These are phyloP conservation scores for Rubus idaeus DNA, from an alignment of 306 rosid species.

Conservation along the genomic window DNA sequence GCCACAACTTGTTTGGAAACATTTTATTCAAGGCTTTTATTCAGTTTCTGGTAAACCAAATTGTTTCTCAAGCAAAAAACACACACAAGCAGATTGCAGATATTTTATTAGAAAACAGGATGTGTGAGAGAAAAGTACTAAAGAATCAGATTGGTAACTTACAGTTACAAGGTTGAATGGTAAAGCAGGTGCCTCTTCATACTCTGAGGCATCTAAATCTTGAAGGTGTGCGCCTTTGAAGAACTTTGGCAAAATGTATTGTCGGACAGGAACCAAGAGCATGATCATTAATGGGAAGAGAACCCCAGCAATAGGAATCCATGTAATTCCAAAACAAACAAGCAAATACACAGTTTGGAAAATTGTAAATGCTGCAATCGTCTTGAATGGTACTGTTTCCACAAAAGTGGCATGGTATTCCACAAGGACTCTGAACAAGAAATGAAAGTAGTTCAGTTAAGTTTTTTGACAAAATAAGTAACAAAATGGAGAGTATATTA, in stretches of 20 bases:
- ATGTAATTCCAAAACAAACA: slow-evolving; percentile 74
- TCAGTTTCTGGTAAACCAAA: background rate
- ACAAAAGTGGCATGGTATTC: slow-evolving; percentile 61
- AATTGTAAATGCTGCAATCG: slow-evolving; percentile 55
- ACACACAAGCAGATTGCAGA: background rate
- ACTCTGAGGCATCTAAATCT: slow-evolving; percentile 79
- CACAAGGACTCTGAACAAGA: slow-evolving; percentile 51
- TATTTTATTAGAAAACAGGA: background rate
- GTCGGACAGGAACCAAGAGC: slow-evolving; percentile 88
- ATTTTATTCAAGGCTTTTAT: background rate
- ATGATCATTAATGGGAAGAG: slow-evolving; percentile 82
- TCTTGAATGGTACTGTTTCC: slow-evolving; percentile 79
- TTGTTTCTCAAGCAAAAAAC: background rate
- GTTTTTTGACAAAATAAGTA: background rate
- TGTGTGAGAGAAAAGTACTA: background rate
- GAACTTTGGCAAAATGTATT: slow-evolving; percentile 73
- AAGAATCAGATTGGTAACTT: slow-evolving; percentile 22
- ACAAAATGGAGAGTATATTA: background rate
- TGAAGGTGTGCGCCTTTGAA: slow-evolving; percentile 75
- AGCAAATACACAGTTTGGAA: slow-evolving; percentile 73
- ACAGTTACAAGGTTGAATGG: slow-evolving; percentile 47
- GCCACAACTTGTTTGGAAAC: too few relatives aligned
- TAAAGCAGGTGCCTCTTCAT: slow-evolving; percentile 61
- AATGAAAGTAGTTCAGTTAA: slow-evolving; percentile 18
- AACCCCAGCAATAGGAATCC: slow-evolving; percentile 79